Percentiles rank a stretch among this genome's conserved stretches.
Conservation (phyloP, 1,139 yeast species). For the Ogataea hybrid region DNA sequence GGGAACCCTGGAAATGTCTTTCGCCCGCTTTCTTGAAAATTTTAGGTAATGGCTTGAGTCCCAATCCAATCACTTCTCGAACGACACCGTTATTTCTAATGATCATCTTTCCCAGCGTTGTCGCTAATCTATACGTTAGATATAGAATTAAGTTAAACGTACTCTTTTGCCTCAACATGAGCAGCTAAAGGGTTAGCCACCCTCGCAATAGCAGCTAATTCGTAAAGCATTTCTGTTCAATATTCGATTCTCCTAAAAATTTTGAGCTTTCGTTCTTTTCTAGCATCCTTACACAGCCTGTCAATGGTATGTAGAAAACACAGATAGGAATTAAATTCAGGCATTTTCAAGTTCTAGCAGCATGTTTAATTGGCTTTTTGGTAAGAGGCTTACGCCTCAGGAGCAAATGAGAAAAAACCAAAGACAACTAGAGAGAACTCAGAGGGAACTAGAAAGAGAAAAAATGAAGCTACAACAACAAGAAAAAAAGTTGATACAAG, state of each 20-base stretch:
- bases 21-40: conserved; percentile 85
- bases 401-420: conserved; percentile 93
- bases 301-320: background rate
- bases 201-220: conserved; percentile 87
- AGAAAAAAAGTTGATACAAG: conserved; percentile 81
- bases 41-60: conserved; percentile 75
- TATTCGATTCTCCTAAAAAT: background rate
- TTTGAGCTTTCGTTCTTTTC: background rate
- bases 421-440: conserved; percentile 90
- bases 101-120: conserved; percentile 76
- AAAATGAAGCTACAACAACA: conserved; percentile 81
- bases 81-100: conserved; percentile 90
- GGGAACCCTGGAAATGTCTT: conserved; percentile 85
- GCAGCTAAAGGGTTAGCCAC: conserved; percentile 55
- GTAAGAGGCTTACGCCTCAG: conserved; percentile 90
- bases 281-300: background rate
- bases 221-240: conserved; percentile 71
- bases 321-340: too few relatives aligned
- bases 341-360: background rate
- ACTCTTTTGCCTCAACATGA: conserved; percentile 61
- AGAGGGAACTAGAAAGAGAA: conserved; percentile 88
- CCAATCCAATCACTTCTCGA: conserved; percentile 77
- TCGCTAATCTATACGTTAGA: conserved; percentile 24
- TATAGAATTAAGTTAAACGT: conserved; percentile 11
- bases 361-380: conserved; percentile 92